Conservation (phyloP, 371 early-diverging fungal species). For the Apophysomyces trapeziformis region DNA sequence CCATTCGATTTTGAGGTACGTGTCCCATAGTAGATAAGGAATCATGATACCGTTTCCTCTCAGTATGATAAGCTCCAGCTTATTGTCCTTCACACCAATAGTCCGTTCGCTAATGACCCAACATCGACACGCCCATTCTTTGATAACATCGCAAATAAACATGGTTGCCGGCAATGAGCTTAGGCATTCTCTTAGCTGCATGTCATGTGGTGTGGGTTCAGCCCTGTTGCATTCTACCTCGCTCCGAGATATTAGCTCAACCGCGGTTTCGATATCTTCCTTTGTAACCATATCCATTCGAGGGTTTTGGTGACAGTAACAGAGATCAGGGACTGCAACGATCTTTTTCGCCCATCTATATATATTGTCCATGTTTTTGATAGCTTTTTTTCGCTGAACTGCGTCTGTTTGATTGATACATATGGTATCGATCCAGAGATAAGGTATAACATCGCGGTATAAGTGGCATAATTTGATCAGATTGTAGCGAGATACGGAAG, state of each 20-base stretch:
- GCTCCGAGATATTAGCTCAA: neutral
- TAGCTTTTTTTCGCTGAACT: neutral
- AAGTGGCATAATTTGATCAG: neutral
- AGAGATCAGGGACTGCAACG: neutral
- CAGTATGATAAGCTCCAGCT: too few species aligned
- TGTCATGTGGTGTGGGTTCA: neutral
- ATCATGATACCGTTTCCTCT: neutral
- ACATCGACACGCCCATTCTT: too few species aligned
- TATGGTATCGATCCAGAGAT: slow-evolving; percentile 1
- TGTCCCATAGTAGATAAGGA: neutral
- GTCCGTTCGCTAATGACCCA: too few species aligned
- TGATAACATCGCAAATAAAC: too few species aligned
- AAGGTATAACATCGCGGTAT: neutral
- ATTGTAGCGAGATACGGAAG: neutral
- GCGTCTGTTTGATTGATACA: neutral
- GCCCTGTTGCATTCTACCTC: neutral
- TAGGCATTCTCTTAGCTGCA: neutral
- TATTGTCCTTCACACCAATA: too few species aligned
- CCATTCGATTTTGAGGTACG: neutral
- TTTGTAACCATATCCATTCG: neutral
- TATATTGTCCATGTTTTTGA: neutral
- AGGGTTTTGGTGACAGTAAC: neutral
- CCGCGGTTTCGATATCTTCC: neutral
- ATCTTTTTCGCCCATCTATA: neutral
- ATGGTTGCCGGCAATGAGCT: too few species aligned